phyloP scores from a whole-genome alignment of 2,329 filamentous ascomycete species.

The Alternaria sp. region DNA sequence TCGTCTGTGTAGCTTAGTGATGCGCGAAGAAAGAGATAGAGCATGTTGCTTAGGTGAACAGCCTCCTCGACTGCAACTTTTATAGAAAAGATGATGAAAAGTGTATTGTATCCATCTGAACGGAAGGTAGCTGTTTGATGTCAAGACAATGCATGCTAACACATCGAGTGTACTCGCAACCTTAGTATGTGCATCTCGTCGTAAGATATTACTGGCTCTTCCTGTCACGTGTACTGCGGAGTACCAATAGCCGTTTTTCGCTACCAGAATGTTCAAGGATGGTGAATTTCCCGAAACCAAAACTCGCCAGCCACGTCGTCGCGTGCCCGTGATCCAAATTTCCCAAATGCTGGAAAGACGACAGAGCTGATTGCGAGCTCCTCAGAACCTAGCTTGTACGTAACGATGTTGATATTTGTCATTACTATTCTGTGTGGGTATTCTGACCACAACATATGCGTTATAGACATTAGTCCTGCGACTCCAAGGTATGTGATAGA shows the following conservation, averaged over 20 bases:
- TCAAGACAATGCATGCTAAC: not conserved
- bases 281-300: slow-evolving; percentile 6
- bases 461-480: slow-evolving; percentile 12
- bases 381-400: not conserved
- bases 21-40: not conserved
- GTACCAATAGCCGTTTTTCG: not conserved
- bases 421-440: slow-evolving; percentile 11
- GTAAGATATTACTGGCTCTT: not conserved
- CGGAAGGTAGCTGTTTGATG: not conserved
- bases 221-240: not conserved
- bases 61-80: not conserved
- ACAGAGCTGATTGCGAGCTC: not conserved
- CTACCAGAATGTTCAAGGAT: not conserved
- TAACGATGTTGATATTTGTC: slow-evolving; percentile 5
- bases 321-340: not conserved
- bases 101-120: not conserved
- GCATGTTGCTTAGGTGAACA: not conserved
- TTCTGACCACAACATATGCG: slow-evolving; percentile 11
- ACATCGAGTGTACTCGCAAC: not conserved
- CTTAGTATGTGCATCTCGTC: not conserved
- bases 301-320: slow-evolving; percentile 10
- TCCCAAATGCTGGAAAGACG: not conserved
- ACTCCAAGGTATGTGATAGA: slow-evolving; percentile 4
- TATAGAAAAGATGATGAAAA: not conserved
- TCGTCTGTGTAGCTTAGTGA: not conserved